Evolutionary conservation across 1,139 yeast genomes (phyloP).

Genomic region (Diutina catenulata): DNA sequence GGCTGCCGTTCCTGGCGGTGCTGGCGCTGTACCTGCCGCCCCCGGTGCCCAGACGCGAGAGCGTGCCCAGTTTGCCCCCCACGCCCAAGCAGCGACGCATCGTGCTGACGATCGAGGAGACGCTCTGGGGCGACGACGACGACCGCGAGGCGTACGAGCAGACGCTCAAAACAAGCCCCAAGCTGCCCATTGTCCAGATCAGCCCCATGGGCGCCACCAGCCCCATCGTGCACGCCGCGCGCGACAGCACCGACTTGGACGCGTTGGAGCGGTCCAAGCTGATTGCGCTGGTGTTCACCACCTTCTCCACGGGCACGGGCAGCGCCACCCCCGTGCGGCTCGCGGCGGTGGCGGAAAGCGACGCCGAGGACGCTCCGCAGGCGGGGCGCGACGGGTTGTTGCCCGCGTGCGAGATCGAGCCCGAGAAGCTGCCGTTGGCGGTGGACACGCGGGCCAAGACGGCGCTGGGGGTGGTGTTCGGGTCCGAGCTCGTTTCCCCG

Average conservation of each 20-base stretch:
- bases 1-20: neutral
- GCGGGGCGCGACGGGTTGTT: too few species aligned
- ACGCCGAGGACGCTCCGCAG: too few species aligned
- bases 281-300: neutral
- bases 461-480: too few species aligned
- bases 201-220: neutral
- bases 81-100: slow-evolving; percentile 2
- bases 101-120: slow-evolving; percentile 3
- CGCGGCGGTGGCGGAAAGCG: too few species aligned
- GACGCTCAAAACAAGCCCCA: too few species aligned
- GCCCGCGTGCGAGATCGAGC: too few species aligned
- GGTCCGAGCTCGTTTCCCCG: too few species aligned
- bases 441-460: too few species aligned
- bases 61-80: neutral
- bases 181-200: neutral
- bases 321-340: too few species aligned
- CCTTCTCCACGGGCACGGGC: neutral
- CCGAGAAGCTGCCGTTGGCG: too few species aligned
- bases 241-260: neutral
- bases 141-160: neutral
- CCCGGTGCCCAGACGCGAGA: neutral
- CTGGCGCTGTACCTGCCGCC: neutral
- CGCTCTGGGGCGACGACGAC: neutral
- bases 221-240: neutral
- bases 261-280: neutral